Percentiles rank a stretch among this genome's conserved stretches.
These are phyloP conservation scores for Entomortierella lignicola DNA, from an alignment of 192 early-diverging fungal species.

Conservation along the genomic window DNA sequence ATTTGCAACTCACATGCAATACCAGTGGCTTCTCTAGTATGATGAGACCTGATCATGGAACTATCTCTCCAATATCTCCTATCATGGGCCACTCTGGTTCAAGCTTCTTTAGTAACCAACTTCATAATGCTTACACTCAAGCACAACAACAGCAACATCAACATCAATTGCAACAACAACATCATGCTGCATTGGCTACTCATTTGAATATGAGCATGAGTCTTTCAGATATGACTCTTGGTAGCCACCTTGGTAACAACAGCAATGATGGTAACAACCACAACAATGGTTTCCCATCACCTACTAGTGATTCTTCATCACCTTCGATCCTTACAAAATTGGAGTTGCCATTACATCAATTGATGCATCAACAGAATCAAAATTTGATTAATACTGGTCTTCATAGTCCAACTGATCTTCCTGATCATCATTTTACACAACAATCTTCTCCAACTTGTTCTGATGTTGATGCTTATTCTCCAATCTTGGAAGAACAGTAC, in stretches of 20 bases:
- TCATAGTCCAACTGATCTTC: conserved; percentile 29
- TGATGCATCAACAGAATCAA: conserved; percentile 36
- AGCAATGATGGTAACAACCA: not conserved
- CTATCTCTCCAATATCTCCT: conserved; percentile 44
- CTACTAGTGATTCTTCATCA: conserved; percentile 10
- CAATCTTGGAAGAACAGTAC: conserved; percentile 9
- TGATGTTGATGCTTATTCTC: conserved; percentile 13
- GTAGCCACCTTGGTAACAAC: conserved; percentile 4
- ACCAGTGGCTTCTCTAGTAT: conserved; percentile 22
- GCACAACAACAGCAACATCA: conserved; percentile 13
- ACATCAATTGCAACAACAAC: conserved; percentile 30
- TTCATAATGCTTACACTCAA: conserved; percentile 14
- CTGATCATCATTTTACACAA: conserved; percentile 27
- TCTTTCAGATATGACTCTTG: conserved; percentile 31
- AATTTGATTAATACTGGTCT: conserved; percentile 22
- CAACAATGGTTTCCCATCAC: conserved; percentile 4
- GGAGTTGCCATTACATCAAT: conserved; percentile 26
- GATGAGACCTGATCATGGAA: conserved; percentile 18
- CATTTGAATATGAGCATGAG: conserved; percentile 45
- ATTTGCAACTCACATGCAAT: conserved; percentile 42
- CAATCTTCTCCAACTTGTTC: conserved; percentile 25
- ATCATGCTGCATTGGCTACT: conserved; percentile 20
- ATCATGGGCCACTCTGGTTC: conserved; percentile 33
- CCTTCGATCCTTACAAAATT: conserved; percentile 17
- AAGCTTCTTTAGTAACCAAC: conserved; percentile 38